These are phyloP conservation scores for Populus euphratica DNA, from an alignment of 345 rosid species.

Conservation along the genomic window DNA sequence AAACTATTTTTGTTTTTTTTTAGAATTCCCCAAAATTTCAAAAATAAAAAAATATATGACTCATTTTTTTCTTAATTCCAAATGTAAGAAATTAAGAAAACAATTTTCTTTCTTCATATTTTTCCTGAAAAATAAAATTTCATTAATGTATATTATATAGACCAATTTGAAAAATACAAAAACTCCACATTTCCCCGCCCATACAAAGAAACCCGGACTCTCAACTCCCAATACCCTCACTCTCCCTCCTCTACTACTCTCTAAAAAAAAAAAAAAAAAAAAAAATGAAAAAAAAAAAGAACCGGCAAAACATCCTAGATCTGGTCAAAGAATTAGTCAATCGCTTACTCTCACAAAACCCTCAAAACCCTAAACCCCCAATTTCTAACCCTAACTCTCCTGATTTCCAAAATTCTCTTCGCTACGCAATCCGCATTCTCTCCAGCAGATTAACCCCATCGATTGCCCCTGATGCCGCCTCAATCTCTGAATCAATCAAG, in stretches of 20 bases:
- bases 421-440: conserved; percentile 81
- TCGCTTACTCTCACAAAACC: conserved; percentile 61
- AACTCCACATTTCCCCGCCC: conserved; percentile 22
- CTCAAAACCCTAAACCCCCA: conserved; percentile 37
- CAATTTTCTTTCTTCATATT: no score
- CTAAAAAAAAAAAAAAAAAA: not conserved
- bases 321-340: conserved; percentile 79
- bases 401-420: conserved; percentile 54
- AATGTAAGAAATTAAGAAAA: no score
- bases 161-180: conserved; percentile 2
- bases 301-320: conserved; percentile 68
- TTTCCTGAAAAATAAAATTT: not conserved
- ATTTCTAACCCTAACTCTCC: conserved; percentile 38
- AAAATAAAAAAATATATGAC: no score
- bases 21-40: no score
- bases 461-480: conserved; percentile 66
- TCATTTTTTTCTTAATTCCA: no score
- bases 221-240: not conserved
- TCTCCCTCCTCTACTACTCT: not conserved
- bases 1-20: no score
- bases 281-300: conserved; percentile 65
- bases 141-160: not conserved
- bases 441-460: conserved; percentile 84
- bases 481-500: conserved; percentile 87
- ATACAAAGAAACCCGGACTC: not conserved